A percentile compares a stretch with the other conserved stretches of the same genome.
Conservation (phyloP, 148 eudicot species). For the Drosera capensis region DNA sequence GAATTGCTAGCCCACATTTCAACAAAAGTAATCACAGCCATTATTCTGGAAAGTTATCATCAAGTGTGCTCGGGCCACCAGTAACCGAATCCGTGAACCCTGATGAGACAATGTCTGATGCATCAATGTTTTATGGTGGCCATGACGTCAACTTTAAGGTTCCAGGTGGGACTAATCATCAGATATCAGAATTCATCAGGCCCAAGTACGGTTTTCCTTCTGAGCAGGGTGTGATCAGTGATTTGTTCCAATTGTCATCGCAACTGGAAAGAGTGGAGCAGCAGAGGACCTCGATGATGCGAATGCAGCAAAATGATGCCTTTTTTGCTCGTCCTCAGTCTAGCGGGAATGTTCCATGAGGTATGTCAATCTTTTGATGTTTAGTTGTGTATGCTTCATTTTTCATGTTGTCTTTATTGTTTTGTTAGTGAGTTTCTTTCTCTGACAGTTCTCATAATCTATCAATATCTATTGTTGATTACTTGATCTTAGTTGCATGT, state of each 20-base stretch:
- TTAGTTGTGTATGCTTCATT: background rate
- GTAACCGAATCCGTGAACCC: background rate
- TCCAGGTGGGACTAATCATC: conserved; percentile 13
- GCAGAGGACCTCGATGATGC: conserved; percentile 21
- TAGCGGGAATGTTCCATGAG: background rate
- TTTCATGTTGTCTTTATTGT: background rate
- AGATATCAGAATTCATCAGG: conserved; percentile 11
- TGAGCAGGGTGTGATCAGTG: conserved; percentile 28
- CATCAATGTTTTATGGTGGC: conserved; percentile 3
- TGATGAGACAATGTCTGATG: background rate
- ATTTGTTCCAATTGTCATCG: conserved; percentile 48
- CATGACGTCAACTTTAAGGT: conserved; percentile 9
- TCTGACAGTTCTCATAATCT: no score
- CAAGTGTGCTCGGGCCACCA: background rate
- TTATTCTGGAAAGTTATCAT: background rate
- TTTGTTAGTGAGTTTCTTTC: no score
- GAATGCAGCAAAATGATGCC: background rate
- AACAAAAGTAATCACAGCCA: conserved; percentile 8
- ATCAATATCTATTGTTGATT: background rate
- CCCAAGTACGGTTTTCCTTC: conserved; percentile 10
- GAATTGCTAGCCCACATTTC: conserved; percentile 3
- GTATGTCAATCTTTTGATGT: background rate
- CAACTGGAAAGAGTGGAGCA: conserved; percentile 54
- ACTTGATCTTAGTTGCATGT: background rate
- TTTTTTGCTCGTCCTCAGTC: background rate